phyloP scores from a whole-genome alignment of 2,329 filamentous ascomycete species.

The Penicillium sp. region DNA sequence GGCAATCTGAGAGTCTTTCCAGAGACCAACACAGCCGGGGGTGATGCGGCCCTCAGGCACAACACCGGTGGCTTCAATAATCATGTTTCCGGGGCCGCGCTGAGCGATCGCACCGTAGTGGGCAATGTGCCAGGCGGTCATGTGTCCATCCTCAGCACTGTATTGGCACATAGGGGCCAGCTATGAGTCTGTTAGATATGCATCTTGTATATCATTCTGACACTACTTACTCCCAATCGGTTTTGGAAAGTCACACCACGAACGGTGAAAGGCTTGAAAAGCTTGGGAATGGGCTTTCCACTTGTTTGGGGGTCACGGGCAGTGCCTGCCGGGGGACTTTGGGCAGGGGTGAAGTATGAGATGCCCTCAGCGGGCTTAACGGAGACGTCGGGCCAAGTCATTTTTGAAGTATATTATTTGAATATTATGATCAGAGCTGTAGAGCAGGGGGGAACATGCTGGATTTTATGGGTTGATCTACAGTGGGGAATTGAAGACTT shows the following conservation, averaged over 20 bases:
- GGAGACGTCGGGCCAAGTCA: constrained; percentile 35
- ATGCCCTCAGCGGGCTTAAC: constrained; percentile 41
- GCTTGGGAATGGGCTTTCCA: constrained; percentile 51
- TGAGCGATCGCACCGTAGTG: constrained; percentile 79
- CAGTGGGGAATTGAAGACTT: neutral
- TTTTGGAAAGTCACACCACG: constrained; percentile 65
- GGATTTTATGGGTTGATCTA: neutral
- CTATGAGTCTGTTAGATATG: neutral
- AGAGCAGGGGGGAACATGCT: neutral
- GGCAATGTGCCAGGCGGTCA: constrained; percentile 78
- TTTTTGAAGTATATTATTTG: constrained; percentile 5
- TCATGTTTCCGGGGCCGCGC: constrained; percentile 72
- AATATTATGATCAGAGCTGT: neutral
- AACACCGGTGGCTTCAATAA: constrained; percentile 79
- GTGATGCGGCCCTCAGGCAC: constrained; percentile 78
- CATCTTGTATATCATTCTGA: neutral
- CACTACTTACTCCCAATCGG: constrained; percentile 52
- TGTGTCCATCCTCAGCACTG: constrained; percentile 67
- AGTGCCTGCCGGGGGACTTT: constrained; percentile 40
- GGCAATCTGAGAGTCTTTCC: constrained; percentile 80
- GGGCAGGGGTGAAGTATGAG: constrained; percentile 44
- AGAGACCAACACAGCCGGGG: constrained; percentile 63
- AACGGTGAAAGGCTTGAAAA: constrained; percentile 60
- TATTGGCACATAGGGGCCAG: constrained; percentile 65
- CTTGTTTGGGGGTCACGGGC: constrained; percentile 44